Base-by-base conservation (phyloP, 75 land plant genomes). In the Selaginella tamariscina region DNA sequence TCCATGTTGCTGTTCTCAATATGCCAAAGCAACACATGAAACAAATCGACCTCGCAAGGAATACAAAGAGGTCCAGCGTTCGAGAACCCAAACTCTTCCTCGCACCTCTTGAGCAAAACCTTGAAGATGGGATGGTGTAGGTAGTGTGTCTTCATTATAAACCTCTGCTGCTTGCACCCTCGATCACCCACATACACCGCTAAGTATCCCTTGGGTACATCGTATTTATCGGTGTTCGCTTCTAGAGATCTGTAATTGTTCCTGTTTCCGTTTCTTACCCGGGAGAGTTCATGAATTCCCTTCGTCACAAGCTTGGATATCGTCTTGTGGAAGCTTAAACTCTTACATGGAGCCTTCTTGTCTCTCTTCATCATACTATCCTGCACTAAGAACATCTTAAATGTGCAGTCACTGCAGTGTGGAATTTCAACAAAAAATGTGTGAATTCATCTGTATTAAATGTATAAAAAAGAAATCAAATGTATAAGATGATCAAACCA, bases 111-210 rank as follows among this genome's bases (percentile, higher is more conserved):
- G 49, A 39, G 49, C 49, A 39, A 15, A 5, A 39, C 49, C 49
- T 39, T 39, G 49, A 39, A 39, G 49, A 39, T 39, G 49, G 49
- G 49, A 39, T 39, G 49, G 49, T 39, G 49, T 5, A 39, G 49
- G 49, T 39, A 15, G 15, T 39, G 5, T 5, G 49, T 39, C 49
- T 5, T 5, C 5, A 39, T 15, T 5, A 39, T 39, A 15, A 39
- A 39, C 49, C 49, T 39, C 49, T 39, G 11, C 49, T 39, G 49
- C 11, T 39, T 5, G n/a, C n/a, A n/a, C n/a, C n/a, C n/a, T 15
- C 15, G 49, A 5, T 39, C 49, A 15, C 49, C 49, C 5, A 39
- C 49, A 15, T 39, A 39, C 11, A 39, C 49, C 11, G 49, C 49
- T 5, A 39, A 15, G 49, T 39, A 39, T 39, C 49, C 49, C 15